Conservation (phyloP, 345 rosid genomes). For the Jatropha curcas region DNA sequence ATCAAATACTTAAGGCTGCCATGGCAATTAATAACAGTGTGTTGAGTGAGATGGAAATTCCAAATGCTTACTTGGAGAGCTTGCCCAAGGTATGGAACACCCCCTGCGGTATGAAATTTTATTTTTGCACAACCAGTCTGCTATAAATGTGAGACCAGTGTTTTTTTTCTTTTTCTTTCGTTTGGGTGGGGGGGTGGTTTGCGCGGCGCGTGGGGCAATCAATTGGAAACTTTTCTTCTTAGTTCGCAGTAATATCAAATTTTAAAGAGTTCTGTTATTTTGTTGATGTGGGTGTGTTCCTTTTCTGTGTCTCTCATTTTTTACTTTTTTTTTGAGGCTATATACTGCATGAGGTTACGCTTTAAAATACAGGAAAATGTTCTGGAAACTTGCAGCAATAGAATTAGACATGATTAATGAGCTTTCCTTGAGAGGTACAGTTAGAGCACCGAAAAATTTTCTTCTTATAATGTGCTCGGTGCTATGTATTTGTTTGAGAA, state of each 20-base stretch:
- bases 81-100: slow-evolving; percentile 29
- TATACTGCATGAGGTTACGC: too few relatives aligned
- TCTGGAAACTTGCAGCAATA: background rate
- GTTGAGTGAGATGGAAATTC: slow-evolving; percentile 30
- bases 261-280: background rate
- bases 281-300: background rate
- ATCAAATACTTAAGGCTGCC: slow-evolving; percentile 35
- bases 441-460: background rate
- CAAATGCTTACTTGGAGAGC: slow-evolving; percentile 23
- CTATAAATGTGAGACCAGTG: background rate
- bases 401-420: background rate
- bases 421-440: too few relatives aligned
- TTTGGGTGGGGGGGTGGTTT: too few relatives aligned
- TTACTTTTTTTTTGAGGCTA: too few relatives aligned
- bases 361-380: background rate
- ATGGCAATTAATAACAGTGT: slow-evolving; percentile 27
- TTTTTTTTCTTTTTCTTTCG: background rate
- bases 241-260: background rate
- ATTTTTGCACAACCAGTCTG: background rate
- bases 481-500: slow-evolving; percentile 66
- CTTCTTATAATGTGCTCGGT: slow-evolving; percentile 36
- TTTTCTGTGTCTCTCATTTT: too few relatives aligned
- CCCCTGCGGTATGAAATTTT: background rate
- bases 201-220: too few relatives aligned
- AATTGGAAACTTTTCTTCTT: background rate